Evolutionary conservation across 2,329 filamentous ascomycete genomes (phyloP).

Genomic region (Sclerotinia trifoliorum): DNA sequence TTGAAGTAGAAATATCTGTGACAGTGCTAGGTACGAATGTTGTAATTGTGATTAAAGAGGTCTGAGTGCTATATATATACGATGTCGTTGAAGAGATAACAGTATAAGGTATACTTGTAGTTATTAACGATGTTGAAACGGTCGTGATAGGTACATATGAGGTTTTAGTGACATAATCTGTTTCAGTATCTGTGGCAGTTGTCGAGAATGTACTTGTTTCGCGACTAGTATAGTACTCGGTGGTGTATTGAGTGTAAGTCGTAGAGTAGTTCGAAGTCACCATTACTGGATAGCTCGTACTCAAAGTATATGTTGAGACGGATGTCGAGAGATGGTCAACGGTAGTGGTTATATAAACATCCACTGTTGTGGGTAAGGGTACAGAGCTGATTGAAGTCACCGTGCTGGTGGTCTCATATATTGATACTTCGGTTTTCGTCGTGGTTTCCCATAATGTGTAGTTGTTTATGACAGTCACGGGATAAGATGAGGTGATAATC

Average conservation of each 20-base stretch:
- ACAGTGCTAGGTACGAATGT: slow-evolving; percentile 1
- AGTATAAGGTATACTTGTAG: slow-evolving; percentile 15
- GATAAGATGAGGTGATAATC: slow-evolving; percentile 16
- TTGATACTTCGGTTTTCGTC: not conserved
- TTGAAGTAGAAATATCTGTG: slow-evolving; percentile 11
- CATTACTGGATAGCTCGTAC: slow-evolving; percentile 10
- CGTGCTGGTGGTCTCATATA: slow-evolving; percentile 15
- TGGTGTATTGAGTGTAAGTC: slow-evolving; percentile 15
- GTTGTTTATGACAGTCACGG: slow-evolving; percentile 22
- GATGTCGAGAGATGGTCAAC: not conserved
- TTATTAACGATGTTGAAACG: not conserved
- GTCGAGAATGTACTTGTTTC: slow-evolving; percentile 8
- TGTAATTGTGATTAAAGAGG: not conserved
- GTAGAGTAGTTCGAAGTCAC: slow-evolving; percentile 9
- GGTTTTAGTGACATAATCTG: not conserved
- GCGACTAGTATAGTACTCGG: slow-evolving; percentile 1
- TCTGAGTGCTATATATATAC: slow-evolving; percentile 15
- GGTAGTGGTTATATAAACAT: slow-evolving; percentile 9
- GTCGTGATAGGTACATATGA: slow-evolving; percentile 8
- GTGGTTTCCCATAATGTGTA: slow-evolving; percentile 14
- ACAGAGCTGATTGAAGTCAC: slow-evolving; percentile 7
- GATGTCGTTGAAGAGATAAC: slow-evolving; percentile 14
- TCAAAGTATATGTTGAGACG: slow-evolving; percentile 4
- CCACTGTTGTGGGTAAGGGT: slow-evolving; percentile 1
- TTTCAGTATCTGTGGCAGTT: not conserved